Percentiles rank a stretch among this genome's conserved stretches.
Evolutionary conservation across 2,329 filamentous ascomycete genomes (phyloP).

Genomic region (Sporothrix luriei): DNA sequence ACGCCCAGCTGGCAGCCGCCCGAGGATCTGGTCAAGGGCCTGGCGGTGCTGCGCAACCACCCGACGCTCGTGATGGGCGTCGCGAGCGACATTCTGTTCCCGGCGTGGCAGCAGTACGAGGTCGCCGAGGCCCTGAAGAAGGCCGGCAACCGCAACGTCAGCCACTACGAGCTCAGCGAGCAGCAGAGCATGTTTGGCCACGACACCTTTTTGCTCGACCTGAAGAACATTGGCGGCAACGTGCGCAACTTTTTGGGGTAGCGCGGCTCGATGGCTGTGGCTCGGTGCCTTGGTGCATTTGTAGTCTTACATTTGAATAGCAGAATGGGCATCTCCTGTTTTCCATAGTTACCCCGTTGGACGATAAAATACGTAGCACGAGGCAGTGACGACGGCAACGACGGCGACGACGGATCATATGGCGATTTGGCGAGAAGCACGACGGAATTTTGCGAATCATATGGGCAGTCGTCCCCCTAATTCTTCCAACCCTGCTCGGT

Average conservation of each 20-base stretch:
- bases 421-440: not conserved
- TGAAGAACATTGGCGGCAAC: conserved; percentile 87
- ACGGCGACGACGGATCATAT: not conserved
- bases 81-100: conserved; percentile 93
- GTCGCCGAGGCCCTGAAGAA: conserved; percentile 80
- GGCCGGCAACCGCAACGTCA: conserved; percentile 77
- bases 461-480: not conserved
- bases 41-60: conserved; percentile 71
- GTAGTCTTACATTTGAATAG: not conserved
- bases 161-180: conserved; percentile 88
- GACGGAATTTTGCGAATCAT: conserved; percentile 6
- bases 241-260: conserved; percentile 76
- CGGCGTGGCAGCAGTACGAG: conserved; percentile 96
- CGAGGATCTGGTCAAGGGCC: conserved; percentile 74
- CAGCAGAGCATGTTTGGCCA: conserved; percentile 95
- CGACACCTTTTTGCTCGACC: conserved; percentile 90
- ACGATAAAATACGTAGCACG: too few relatives aligned
- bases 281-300: too few relatives aligned
- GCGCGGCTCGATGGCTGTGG: conserved; percentile 10
- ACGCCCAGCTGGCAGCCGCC: conserved; percentile 61
- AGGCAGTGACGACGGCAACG: conserved; percentile 31
- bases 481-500: not conserved
- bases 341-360: not conserved
- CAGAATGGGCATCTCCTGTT: not conserved
- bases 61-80: conserved; percentile 90